Base-by-base conservation (phyloP, 345 rosid species). In the Excoecaria agallocha region DNA sequence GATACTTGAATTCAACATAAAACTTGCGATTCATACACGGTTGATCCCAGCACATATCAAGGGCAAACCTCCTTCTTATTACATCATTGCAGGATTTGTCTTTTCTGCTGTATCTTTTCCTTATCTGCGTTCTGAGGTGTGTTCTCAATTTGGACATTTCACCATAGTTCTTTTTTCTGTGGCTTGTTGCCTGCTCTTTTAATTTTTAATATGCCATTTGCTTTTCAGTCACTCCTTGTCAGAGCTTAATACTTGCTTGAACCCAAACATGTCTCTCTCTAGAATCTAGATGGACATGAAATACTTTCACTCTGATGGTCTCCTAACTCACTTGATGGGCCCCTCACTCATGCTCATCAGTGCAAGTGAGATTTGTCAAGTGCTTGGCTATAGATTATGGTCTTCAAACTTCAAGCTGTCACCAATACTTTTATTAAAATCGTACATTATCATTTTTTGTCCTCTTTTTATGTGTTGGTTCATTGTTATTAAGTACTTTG, bases 71-170 rank as follows among this genome's bases (percentile, higher is more conserved):
- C 97, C 98, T 76, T 84, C 98, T 4, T 94, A 94, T 84, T 92
- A 86, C 86, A 92, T 94, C 57, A 76, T 89, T 73, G 97, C 97
- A 78, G 98, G 98, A 60, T 90, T 94, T 85, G 95, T 94, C 67
- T 94, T 94, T 74, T 70, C 93, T 19, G 85, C 93, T 58, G 92
- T 92, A 55, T 87, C 97, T 67, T 97, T 92, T 74, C 98, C 97
- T 1, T 94, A 94, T 85, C 82, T 94, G 79, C 93, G 92, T 25
- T 90, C 97, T 49, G 98, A 94, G 98, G 98, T 94, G 66, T 20
- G 63, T 56, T 35, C 46, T 57, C 52, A 69, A 30, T 72, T 66
- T 50, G 58, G 13, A 45, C 19, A 55, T 12, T 69, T 24, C 22
- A 17, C 12, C 3, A 6, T 66, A 12, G 70, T 72, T 35, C 41